Percentiles rank a stretch among this genome's conserved stretches.
phyloP scores from a whole-genome alignment of 2,329 filamentous ascomycete species.

The Massarina eburnea region DNA sequence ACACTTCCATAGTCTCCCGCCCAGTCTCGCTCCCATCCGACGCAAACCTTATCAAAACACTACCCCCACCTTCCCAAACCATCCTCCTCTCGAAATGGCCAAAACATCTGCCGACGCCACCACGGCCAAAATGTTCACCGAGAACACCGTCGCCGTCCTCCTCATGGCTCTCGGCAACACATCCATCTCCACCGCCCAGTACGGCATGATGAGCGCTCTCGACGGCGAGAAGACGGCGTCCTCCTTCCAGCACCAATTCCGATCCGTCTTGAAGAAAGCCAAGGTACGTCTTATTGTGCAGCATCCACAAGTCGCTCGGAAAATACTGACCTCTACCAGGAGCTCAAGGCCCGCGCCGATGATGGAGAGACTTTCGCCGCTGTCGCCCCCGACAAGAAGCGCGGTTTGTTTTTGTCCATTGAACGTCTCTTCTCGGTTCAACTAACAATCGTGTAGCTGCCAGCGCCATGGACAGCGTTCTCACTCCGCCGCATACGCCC shows the following conservation, averaged over 20 bases:
- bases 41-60: background rate
- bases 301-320: background rate
- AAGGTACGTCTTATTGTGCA: constrained; percentile 10
- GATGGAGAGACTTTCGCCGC: constrained; percentile 25
- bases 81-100: constrained; percentile 16
- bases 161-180: constrained; percentile 24
- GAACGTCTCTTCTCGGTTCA: background rate
- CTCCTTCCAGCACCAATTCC: constrained; percentile 32
- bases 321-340: constrained; percentile 2
- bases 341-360: constrained; percentile 29
- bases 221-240: constrained; percentile 26
- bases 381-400: constrained; percentile 23
- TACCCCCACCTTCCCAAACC: constrained; percentile 3
- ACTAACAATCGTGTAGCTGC: constrained; percentile 6
- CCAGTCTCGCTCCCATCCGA: background rate
- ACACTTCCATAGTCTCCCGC: constrained; percentile 1
- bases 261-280: constrained; percentile 22
- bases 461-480: background rate
- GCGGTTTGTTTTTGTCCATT: constrained; percentile 2
- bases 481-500: constrained; percentile 16
- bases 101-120: constrained; percentile 9
- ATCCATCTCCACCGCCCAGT: constrained; percentile 19
- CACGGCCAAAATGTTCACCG: constrained; percentile 15
- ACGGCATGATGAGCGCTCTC: constrained; percentile 31
- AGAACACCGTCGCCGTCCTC: constrained; percentile 26